A percentile compares a stretch with the other conserved stretches of the same genome.
phyloP scores from a whole-genome alignment of 768 basidiomycete genomes.

The Cystobasidiopsis lactophilus region DNA sequence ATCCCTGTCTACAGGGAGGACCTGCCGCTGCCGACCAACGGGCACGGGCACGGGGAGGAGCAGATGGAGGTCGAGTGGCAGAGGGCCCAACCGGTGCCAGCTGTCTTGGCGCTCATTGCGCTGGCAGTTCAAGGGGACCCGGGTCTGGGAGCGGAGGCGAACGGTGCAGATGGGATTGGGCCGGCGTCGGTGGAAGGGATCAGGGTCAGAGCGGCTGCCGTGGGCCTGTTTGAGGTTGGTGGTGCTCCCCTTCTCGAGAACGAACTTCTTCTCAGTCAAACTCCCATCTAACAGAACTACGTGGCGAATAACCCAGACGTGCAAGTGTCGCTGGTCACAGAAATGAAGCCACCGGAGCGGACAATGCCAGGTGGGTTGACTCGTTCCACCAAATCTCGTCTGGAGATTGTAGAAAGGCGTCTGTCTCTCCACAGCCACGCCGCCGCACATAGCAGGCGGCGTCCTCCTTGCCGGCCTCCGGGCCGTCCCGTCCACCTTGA shows the following conservation, averaged over 20 bases:
- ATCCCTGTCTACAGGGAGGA: slow-evolving; percentile 41
- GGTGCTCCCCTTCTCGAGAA: background rate
- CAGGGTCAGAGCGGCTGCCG: slow-evolving; percentile 46
- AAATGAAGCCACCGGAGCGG: slow-evolving; percentile 16
- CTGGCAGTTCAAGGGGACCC: slow-evolving; percentile 66
- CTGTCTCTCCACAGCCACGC: slow-evolving; percentile 4
- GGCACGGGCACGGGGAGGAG: background rate
- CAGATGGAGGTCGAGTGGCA: slow-evolving; percentile 12
- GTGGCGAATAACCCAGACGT: slow-evolving; percentile 27
- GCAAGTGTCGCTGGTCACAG: slow-evolving; percentile 23
- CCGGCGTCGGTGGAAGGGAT: too few relatives aligned
- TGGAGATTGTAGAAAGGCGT: too few relatives aligned
- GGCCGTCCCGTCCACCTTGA: slow-evolving; percentile 13
- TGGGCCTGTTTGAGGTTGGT: slow-evolving; percentile 57
- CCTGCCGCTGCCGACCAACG: slow-evolving; percentile 15
- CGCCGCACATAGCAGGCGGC: slow-evolving; percentile 17
- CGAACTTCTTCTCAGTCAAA: background rate
- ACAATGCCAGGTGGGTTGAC: background rate
- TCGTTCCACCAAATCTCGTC: background rate
- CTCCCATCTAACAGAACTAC: slow-evolving; percentile 15
- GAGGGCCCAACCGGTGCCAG: slow-evolving; percentile 25
- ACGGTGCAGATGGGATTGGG: slow-evolving; percentile 44
- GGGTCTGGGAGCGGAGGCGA: slow-evolving; percentile 32
- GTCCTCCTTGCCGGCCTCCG: slow-evolving; percentile 26
- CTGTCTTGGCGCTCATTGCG: slow-evolving; percentile 60